Conservation (phyloP, 2,329 filamentous ascomycete species). For the Penicillium frequentans region DNA sequence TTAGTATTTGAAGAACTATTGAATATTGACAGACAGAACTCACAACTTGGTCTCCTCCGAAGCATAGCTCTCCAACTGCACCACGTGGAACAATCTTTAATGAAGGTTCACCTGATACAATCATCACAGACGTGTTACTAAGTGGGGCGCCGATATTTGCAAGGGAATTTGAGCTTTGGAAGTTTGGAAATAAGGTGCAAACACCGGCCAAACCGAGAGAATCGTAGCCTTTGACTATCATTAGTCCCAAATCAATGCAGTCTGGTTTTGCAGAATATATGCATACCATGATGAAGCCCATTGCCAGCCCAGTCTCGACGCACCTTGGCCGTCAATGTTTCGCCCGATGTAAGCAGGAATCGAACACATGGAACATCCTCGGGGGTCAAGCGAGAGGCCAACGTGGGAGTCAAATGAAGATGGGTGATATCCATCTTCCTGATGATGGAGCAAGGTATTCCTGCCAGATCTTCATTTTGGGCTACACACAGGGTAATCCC, state of each 20-base stretch:
- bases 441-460: constrained; percentile 69
- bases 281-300: constrained; percentile 67
- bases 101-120: constrained; percentile 49
- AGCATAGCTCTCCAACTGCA: constrained; percentile 78
- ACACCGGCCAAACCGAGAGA: constrained; percentile 84
- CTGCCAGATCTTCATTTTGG: constrained; percentile 71
- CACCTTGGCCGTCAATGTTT: constrained; percentile 73
- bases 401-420: constrained; percentile 81
- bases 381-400: constrained; percentile 73
- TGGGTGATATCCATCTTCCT: constrained; percentile 68
- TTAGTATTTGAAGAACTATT: neutral
- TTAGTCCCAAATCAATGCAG: neutral
- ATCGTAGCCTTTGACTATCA: constrained; percentile 59
- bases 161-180: constrained; percentile 59
- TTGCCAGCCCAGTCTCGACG: constrained; percentile 66
- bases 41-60: constrained; percentile 80
- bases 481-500: constrained; percentile 79
- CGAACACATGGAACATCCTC: constrained; percentile 67
- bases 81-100: constrained; percentile 65
- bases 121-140: constrained; percentile 72
- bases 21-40: constrained; percentile 9
- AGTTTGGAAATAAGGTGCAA: constrained; percentile 68
- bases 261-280: neutral
- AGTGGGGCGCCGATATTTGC: constrained; percentile 77
- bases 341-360: constrained; percentile 79